A percentile compares a stretch with the other conserved stretches of the same genome.
Evolutionary conservation across 2,329 filamentous ascomycete genomes (phyloP).

Genomic region (Pseudogymnoascus sp.): DNA sequence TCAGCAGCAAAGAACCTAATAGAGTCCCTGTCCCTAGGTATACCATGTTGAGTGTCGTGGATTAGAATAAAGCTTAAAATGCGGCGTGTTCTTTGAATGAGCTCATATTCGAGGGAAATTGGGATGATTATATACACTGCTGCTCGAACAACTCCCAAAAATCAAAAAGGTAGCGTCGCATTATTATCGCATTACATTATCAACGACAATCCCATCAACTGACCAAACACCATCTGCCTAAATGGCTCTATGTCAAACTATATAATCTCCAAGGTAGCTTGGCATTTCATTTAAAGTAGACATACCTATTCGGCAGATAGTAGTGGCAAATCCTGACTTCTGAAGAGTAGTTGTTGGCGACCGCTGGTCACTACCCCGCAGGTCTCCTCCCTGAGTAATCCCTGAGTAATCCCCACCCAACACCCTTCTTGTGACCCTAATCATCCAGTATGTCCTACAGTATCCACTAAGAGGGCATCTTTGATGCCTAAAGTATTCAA

Average conservation of each 20-base stretch:
- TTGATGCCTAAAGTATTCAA: not conserved
- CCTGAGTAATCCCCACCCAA: not conserved
- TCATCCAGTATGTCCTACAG: not conserved
- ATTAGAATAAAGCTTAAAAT: not conserved
- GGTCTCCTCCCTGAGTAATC: not conserved
- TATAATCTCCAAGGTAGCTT: not conserved
- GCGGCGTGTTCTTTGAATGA: not conserved
- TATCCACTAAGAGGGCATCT: not conserved
- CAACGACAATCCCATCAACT: not conserved
- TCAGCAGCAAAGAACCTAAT: not conserved
- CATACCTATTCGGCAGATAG: not conserved
- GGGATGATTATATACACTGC: not conserved
- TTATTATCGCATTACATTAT: not conserved
- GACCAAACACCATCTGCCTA: not conserved
- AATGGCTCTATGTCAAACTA: not conserved
- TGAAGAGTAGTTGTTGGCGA: not conserved
- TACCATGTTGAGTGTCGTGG: not conserved
- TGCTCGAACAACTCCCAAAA: not conserved
- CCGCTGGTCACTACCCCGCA: not conserved
- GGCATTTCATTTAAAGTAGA: not conserved
- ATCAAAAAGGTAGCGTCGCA: not conserved
- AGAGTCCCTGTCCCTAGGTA: not conserved
- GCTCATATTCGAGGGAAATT: not conserved
- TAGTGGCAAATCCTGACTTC: not conserved
- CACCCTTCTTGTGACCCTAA: not conserved